Evolutionary conservation across 2,329 filamentous ascomycete species (phyloP).

Genomic region (Amauroascus verrucosus): DNA sequence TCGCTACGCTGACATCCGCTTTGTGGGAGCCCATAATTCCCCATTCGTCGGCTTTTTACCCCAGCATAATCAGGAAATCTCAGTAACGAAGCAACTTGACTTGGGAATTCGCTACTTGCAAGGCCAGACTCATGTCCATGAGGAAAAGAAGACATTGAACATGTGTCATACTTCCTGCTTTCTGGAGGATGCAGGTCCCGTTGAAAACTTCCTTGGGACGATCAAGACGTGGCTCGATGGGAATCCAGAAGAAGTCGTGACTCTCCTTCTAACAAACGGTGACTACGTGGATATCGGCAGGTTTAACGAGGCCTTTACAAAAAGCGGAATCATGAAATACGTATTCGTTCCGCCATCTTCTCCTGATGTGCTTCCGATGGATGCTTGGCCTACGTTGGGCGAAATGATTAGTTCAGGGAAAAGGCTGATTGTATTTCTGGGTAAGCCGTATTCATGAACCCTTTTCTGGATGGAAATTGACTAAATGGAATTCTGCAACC

Average conservation of each 20-base stretch:
- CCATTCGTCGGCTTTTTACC: conserved; percentile 50
- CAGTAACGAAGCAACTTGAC: conserved; percentile 48
- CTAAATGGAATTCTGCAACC: conserved; percentile 3
- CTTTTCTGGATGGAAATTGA: neutral
- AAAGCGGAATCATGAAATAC: conserved; percentile 26
- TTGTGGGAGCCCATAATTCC: conserved; percentile 55
- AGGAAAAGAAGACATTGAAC: conserved; percentile 42
- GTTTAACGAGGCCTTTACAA: conserved; percentile 28
- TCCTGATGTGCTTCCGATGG: conserved; percentile 24
- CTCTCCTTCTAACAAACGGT: conserved; percentile 52
- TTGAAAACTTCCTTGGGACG: conserved; percentile 46
- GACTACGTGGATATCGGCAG: conserved; percentile 34
- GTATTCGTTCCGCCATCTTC: conserved; percentile 29
- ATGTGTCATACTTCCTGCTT: conserved; percentile 57
- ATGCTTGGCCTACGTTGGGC: conserved; percentile 36
- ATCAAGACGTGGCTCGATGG: conserved; percentile 51
- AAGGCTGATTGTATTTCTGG: conserved; percentile 37
- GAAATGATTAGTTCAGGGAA: conserved; percentile 35
- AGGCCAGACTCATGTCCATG: conserved; percentile 49
- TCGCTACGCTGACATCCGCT: conserved; percentile 51
- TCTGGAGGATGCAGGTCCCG: conserved; percentile 48
- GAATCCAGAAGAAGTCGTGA: conserved; percentile 53
- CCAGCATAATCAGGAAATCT: conserved; percentile 51
- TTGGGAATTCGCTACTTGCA: conserved; percentile 55
- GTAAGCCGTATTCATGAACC: conserved; percentile 17